Evolutionary conservation across 116 monocot species (phyloP), one percentile per base, ranked within the genome.

Genomic region (Trichopus zeylanicus): DNA sequence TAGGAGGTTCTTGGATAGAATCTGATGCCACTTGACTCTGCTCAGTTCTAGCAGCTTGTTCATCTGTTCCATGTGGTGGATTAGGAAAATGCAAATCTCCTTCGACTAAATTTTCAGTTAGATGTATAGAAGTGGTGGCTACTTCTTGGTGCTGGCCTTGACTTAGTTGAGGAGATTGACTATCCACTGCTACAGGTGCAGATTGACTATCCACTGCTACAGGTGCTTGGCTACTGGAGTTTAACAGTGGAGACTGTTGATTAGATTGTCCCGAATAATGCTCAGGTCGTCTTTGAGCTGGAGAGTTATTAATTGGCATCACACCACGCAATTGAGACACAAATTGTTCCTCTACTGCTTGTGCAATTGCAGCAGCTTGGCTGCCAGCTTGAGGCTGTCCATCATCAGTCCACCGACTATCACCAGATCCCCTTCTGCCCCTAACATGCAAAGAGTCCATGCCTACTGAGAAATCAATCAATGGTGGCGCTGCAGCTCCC

Each of bases 391-490:
- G 89, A 75, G 81, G 81, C 38, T 78, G 89, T 32, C 89, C 84
- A 70, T 84, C 81, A 70, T 89, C 84, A 48, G 70, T 81, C 89
- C 89, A 89, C 23, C 81, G 65, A 65, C 69, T 75, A 75, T 70
- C 81, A 70, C 73, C 73, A 19, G 66, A 20, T 23, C 78, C 81
- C 47, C 89, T 75, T 75, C 89, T 80, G 57, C 71, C 75, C 31
- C 72, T 71, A 54, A 73, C 74, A 74, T 79, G 70, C 52, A 65
- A 27, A 52, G 80, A 74, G 9, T 81, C 84, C 70, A 67, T 70
- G 31, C 89, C 84, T 28, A 75, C 23, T 30, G 89, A 65, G 52
- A 81, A 89, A 69, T 84, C 84, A 53, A 84, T 69, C 47, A 84
- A 61, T 20, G 70, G 51, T 57, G 75, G 67, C 5, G 81, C 69